These are phyloP conservation scores for Aspergillus sergii DNA, from an alignment of 2,329 filamentous ascomycete species.

Conservation along the genomic window DNA sequence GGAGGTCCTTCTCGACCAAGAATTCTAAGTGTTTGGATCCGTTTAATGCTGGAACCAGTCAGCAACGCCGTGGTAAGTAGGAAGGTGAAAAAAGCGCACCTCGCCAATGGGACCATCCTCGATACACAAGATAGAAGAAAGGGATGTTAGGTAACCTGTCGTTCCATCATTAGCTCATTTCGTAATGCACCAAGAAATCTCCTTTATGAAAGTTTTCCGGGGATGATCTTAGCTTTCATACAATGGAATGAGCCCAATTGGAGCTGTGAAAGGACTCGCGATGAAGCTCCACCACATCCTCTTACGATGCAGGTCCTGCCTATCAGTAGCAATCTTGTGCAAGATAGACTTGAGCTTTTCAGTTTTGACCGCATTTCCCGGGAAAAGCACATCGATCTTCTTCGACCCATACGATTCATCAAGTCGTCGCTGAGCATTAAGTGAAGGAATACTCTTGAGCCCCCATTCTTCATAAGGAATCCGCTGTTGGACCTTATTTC, in stretches of 20 bases:
- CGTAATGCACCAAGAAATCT: neutral
- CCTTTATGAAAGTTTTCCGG: neutral
- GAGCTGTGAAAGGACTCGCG: slow-evolving; percentile 79
- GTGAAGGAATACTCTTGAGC: slow-evolving; percentile 86
- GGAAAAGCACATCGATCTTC: slow-evolving; percentile 70
- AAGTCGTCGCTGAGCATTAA: slow-evolving; percentile 67
- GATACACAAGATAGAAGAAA: slow-evolving; percentile 93
- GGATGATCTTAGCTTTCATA: slow-evolving; percentile 50
- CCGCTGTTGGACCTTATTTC: slow-evolving; percentile 79
- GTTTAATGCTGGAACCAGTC: slow-evolving; percentile 60
- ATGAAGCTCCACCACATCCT: slow-evolving; percentile 79
- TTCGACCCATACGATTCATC: slow-evolving; percentile 68
- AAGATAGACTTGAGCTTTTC: slow-evolving; percentile 68
- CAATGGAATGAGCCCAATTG: slow-evolving; percentile 83
- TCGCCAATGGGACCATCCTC: slow-evolving; percentile 87
- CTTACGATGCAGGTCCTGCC: slow-evolving; percentile 74
- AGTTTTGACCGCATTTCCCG: slow-evolving; percentile 67
- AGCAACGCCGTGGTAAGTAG: slow-evolving; percentile 20
- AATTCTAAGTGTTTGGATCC: slow-evolving; percentile 86
- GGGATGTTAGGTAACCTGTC: slow-evolving; percentile 84
- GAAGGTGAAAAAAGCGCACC: slow-evolving; percentile 40
- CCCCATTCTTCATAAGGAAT: slow-evolving; percentile 99
- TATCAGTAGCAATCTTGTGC: slow-evolving; percentile 72
- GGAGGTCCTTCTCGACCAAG: slow-evolving; percentile 72
- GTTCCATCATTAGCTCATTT: neutral